Evolutionary conservation across 805 yeast species (phyloP), one percentile per base, ranked within the genome.

Genomic region (Candida coleopterorum): DNA sequence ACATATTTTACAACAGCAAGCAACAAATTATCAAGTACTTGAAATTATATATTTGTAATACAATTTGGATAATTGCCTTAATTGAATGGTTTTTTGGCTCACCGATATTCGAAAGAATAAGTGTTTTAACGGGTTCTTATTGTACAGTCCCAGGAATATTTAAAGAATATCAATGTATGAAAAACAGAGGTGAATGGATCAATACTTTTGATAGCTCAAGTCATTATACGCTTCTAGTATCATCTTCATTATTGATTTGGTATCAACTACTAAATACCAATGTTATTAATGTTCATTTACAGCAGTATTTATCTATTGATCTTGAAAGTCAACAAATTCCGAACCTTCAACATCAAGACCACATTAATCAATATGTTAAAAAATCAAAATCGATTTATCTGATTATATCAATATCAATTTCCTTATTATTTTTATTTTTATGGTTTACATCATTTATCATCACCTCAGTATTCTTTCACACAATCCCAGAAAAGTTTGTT

Each of bases 131-230:
- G 0, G 72, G 73, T 0, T 75, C 74, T 1, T 49, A 52, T 25
- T 70, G 75, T 41, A 48, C 28, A 30, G 46, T 41, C 8, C 44
- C 21, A n/a, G 34, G 10, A 27, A 48, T 18, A 37, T 29, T 25
- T 41, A 50, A 41, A 10, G 39, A 29, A 17, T 31, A 35, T 18
- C 25, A 22, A 18, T 52, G 56, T 36, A 27, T 28, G 27, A n/a
- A 15, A 28, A 22, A 26, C 9, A 38, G 41, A 9, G 74, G 70
- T 2, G 33, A 43, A 11, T 75, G 81, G 79, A 47, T 48, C 4
- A 64, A 66, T 40, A 76, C 77, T 8, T 75, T 75, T 46, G 80
- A 75, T 46, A 55, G 69, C 4, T 71, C 77, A 26, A 79, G 80
- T 1, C 81, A 75, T 48, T 68, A 63, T 35, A 72, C 72, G 43